phyloP scores from a whole-genome alignment of 2,329 filamentous ascomycete genomes.

The Fusarium torulosum region DNA sequence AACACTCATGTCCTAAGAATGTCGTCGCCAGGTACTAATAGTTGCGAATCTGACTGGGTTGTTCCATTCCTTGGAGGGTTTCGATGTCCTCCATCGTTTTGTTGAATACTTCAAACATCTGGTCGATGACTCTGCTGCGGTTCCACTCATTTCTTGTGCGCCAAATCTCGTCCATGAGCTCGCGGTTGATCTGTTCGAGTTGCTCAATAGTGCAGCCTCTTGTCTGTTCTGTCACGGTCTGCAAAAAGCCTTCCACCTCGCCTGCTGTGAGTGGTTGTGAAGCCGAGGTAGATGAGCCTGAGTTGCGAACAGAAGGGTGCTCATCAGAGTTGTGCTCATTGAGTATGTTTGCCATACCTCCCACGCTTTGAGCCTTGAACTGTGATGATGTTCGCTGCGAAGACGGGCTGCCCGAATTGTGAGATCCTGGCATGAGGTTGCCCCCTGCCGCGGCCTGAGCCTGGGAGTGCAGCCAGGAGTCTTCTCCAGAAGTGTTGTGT shows the following conservation, averaged over 20 bases:
- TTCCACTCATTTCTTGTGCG: slow-evolving; percentile 83
- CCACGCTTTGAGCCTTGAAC: slow-evolving; percentile 49
- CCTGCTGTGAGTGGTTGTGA: slow-evolving; percentile 63
- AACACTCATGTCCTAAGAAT: neutral
- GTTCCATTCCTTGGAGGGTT: slow-evolving; percentile 59
- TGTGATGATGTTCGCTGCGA: slow-evolving; percentile 53
- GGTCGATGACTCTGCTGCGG: slow-evolving; percentile 76
- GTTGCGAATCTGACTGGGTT: slow-evolving; percentile 57
- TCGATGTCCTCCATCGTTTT: slow-evolving; percentile 78
- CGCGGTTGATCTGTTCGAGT: slow-evolving; percentile 90
- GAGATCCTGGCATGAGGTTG: slow-evolving; percentile 46
- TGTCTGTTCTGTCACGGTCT: slow-evolving; percentile 73
- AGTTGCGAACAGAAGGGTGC: slow-evolving; percentile 47
- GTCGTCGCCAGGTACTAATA: slow-evolving; percentile 14
- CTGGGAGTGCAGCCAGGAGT: slow-evolving; percentile 70
- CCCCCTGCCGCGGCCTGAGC: slow-evolving; percentile 64
- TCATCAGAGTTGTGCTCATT: slow-evolving; percentile 58
- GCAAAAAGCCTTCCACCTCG: slow-evolving; percentile 69
- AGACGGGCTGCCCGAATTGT: slow-evolving; percentile 53
- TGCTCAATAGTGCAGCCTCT: slow-evolving; percentile 91
- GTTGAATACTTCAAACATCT: slow-evolving; percentile 79
- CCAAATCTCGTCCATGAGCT: slow-evolving; percentile 94
- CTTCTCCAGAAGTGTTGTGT: slow-evolving; percentile 64
- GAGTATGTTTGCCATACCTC: slow-evolving; percentile 54
- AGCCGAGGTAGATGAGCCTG: slow-evolving; percentile 57